These are phyloP conservation scores for Epichloe hybrida DNA, from an alignment of 2,329 filamentous ascomycete genomes.

Conservation along the genomic window DNA sequence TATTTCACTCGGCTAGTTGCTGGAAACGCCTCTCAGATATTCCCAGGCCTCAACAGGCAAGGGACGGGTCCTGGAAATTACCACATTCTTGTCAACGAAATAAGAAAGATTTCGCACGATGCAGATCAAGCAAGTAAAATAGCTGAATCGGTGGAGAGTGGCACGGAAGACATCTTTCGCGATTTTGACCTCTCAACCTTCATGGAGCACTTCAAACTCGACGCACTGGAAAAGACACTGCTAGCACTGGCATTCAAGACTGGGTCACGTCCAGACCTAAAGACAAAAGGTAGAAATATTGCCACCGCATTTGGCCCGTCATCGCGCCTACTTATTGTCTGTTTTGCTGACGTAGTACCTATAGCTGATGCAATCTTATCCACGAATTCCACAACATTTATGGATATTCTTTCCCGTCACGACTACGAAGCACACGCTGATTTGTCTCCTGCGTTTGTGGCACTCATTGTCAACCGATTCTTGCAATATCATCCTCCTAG, in stretches of 20 bases:
- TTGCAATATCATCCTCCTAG: slow-evolving; percentile 76
- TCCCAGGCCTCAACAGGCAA: slow-evolving; percentile 62
- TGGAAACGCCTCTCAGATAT: slow-evolving; percentile 84
- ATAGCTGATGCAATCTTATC: slow-evolving; percentile 81
- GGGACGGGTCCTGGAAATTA: slow-evolving; percentile 71
- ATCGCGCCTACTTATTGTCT: not conserved
- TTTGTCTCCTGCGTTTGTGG: slow-evolving; percentile 56
- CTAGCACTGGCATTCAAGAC: slow-evolving; percentile 81
- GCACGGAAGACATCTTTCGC: slow-evolving; percentile 83
- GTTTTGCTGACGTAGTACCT: slow-evolving; percentile 11
- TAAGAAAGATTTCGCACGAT: slow-evolving; percentile 74
- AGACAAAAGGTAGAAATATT: slow-evolving; percentile 64
- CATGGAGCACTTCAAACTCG: slow-evolving; percentile 89
- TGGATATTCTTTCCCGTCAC: slow-evolving; percentile 59
- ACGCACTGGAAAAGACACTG: slow-evolving; percentile 75
- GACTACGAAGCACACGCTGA: slow-evolving; percentile 52
- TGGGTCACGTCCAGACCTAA: slow-evolving; percentile 66
- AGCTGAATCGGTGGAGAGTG: slow-evolving; percentile 81
- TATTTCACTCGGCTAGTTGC: slow-evolving; percentile 89
- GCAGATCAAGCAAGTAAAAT: slow-evolving; percentile 77
- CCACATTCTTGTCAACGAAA: slow-evolving; percentile 66
- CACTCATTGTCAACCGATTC: slow-evolving; percentile 71
- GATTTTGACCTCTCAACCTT: slow-evolving; percentile 95
- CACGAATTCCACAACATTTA: slow-evolving; percentile 63
- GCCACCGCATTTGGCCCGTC: too few species aligned